Evolutionary conservation across 306 rosid genomes (phyloP).

Genomic region (Prunus mira): DNA sequence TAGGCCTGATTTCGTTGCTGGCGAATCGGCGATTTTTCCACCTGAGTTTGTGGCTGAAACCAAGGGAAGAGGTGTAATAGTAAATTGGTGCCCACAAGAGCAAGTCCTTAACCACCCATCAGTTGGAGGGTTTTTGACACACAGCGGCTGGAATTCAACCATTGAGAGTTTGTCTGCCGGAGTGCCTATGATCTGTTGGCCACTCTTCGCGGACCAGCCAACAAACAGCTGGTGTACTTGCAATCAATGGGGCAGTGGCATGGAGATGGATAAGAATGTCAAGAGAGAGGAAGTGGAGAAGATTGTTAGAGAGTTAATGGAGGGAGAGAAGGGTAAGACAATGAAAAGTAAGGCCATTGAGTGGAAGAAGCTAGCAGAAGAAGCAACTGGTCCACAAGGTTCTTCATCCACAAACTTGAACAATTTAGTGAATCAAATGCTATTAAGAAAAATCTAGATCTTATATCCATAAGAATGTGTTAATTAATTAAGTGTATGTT

Average conservation of each 20-base stretch:
- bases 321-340: neutral
- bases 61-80: too few relatives aligned
- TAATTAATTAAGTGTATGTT: too few relatives aligned
- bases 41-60: too few relatives aligned
- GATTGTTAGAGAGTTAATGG: neutral
- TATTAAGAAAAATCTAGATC: neutral
- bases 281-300: slow-evolving; percentile 4
- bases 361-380: slow-evolving; percentile 4
- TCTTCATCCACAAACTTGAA: slow-evolving; percentile 5
- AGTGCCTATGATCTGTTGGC: slow-evolving; percentile 11
- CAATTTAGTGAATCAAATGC: neutral
- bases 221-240: too few relatives aligned
- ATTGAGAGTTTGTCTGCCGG: slow-evolving; percentile 10
- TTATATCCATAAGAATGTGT: too few relatives aligned
- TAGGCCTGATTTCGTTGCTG: neutral
- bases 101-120: too few relatives aligned
- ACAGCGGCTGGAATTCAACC: too few relatives aligned
- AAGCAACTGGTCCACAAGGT: slow-evolving; percentile 7
- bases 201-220: neutral
- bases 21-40: neutral
- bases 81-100: too few relatives aligned
- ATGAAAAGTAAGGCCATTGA: too few relatives aligned
- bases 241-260: too few relatives aligned
- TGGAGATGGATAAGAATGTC: neutral
- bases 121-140: too few relatives aligned